A percentile compares a stretch with the other conserved stretches of the same genome.
phyloP scores from a whole-genome alignment of 2,329 filamentous ascomycete genomes.

The Esteya vermicola region DNA sequence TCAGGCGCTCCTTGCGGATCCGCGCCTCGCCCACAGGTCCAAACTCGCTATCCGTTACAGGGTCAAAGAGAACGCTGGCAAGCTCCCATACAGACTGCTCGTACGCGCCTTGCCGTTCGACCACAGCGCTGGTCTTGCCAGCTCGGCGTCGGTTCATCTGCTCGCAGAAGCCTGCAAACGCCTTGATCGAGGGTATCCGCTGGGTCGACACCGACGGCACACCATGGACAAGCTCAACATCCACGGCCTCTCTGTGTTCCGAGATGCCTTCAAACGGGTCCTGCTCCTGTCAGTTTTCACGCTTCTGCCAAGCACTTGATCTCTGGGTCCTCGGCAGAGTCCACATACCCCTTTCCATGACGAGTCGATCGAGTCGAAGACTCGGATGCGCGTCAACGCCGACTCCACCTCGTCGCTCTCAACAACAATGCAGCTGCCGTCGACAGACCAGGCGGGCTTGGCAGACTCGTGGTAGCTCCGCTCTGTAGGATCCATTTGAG shows the following conservation, averaged over 20 bases:
- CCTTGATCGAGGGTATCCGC: conserved; percentile 29
- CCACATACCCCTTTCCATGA: conserved; percentile 3
- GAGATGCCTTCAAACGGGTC: conserved; percentile 7
- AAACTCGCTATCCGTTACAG: conserved; percentile 32
- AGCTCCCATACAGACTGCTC: conserved; percentile 76
- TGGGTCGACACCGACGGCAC: conserved; percentile 44
- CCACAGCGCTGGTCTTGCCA: conserved; percentile 21
- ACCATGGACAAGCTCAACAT: conserved; percentile 36
- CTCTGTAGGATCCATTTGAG: conserved; percentile 47
- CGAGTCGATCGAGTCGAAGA: conserved; percentile 2
- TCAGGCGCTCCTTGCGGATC: conserved; percentile 49
- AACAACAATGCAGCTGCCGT: conserved; percentile 42
- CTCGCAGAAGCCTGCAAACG: conserved; percentile 27
- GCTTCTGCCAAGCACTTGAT: conserved; percentile 1
- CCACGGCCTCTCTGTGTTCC: conserved; percentile 39
- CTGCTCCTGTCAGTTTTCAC: conserved; percentile 20
- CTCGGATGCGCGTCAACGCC: conserved; percentile 10
- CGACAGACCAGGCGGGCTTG: conserved; percentile 67
- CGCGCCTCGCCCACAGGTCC: conserved; percentile 20
- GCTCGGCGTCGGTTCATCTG: conserved; percentile 17
- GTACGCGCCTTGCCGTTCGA: conserved; percentile 24
- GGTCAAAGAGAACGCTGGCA: conserved; percentile 74
- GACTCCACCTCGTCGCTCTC: conserved; percentile 6
- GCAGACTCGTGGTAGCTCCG: conserved; percentile 56
- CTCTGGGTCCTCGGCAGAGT: not conserved